Evolutionary conservation across 2,329 filamentous ascomycete genomes (phyloP), one percentile per base, ranked within the genome.

Genomic region (Chaetomiaceae sp.): DNA sequence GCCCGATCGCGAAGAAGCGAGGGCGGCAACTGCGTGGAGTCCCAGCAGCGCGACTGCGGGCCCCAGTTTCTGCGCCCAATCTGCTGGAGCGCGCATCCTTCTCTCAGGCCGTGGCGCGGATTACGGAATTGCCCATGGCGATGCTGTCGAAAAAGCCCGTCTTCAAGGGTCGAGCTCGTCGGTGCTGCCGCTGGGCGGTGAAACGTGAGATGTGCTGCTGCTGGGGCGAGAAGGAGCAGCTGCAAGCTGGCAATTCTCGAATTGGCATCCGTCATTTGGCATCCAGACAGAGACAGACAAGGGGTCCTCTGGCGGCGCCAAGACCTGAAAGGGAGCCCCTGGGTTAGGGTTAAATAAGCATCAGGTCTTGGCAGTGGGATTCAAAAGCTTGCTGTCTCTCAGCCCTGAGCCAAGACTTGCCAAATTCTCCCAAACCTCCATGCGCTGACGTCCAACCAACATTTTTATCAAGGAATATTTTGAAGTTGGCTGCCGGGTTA

Each of bases 31-130:
- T n/a, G 54, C 44, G 50, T 59, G 49, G 50, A 60, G 57, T 33
- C 53, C 53, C 30, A 60, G 55, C 16, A 58, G 41, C 43, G 34
- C 50, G 44, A 62, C 46, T 37, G 47, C 56, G 41, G 58, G 47
- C 31, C 53, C 53, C 31, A 55, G 30, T 45, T 30, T 39, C 34
- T n/a, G 38, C 41, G 49, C 16, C 46, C 35, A 50, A 34, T 33
- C 19, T 51, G 44, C 39, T 54, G 51, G 42, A 44, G 43, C 39
- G 39, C 55, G 55, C 57, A 60, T 60, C 21, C 50, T 57, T 53
- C n/a, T 45, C 44, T 60, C 55, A 60, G 30, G 42, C 44, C 25
- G 47, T 48, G 47, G 51, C 35, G 42, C 43, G 27, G 23, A 44
- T 27, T 51, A 19, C 31, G 43, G 19, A 53, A 23, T 23, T 50